A percentile compares a stretch with the other conserved stretches of the same genome.
phyloP scores from a whole-genome alignment of 2,329 filamentous ascomycete species.

The Cercospora janseana region DNA sequence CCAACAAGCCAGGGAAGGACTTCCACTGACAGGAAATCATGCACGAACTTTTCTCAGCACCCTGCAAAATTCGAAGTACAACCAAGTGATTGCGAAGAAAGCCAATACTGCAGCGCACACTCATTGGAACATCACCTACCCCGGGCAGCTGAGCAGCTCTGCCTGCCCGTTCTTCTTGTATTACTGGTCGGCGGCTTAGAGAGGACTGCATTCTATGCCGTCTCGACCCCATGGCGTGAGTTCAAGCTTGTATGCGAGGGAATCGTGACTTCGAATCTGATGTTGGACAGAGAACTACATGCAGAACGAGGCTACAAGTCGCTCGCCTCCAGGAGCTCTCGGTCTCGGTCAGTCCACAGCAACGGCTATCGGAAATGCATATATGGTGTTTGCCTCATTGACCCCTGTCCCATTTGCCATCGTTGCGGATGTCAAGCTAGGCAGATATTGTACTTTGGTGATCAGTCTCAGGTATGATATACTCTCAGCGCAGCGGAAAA shows the following conservation, averaged over 20 bases:
- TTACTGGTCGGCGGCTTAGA: constrained; percentile 15
- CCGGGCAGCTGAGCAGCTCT: constrained; percentile 42
- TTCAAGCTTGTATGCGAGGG: neutral
- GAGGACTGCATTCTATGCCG: constrained; percentile 14
- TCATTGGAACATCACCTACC: constrained; percentile 43
- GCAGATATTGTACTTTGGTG: constrained; percentile 11
- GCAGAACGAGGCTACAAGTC: constrained; percentile 7
- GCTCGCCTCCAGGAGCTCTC: constrained; percentile 11
- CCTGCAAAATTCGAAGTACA: too few relatives aligned
- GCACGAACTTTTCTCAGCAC: too few relatives aligned
- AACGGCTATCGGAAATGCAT: constrained; percentile 18
- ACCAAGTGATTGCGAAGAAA: too few relatives aligned
- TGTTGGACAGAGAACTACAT: constrained; percentile 19
- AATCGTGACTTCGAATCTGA: neutral
- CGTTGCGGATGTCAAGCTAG: constrained; percentile 12
- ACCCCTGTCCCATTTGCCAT: constrained; percentile 13
- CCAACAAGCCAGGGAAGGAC: too few relatives aligned
- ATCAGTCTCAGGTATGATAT: constrained; percentile 13
- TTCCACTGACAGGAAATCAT: too few relatives aligned
- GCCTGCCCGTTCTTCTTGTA: constrained; percentile 11
- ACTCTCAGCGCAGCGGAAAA: too few relatives aligned
- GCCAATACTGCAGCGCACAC: constrained; percentile 18
- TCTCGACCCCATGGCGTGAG: constrained; percentile 19
- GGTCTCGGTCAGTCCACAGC: constrained; percentile 19
- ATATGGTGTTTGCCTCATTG: constrained; percentile 14